phyloP scores from a whole-genome alignment of 768 basidiomycete species.

The Amanita jacksonii region DNA sequence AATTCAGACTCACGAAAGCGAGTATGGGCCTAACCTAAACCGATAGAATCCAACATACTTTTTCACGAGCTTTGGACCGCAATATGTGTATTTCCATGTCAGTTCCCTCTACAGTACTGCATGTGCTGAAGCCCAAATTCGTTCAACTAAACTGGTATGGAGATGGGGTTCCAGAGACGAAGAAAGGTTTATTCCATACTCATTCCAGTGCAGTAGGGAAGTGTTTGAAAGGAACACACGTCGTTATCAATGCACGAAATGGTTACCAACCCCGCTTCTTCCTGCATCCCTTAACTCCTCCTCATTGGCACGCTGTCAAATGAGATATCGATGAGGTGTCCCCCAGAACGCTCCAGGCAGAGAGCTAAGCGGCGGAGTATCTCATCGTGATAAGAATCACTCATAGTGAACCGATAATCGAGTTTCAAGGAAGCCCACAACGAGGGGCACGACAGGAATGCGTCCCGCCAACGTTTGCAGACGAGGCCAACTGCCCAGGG shows the following conservation, averaged over 20 bases:
- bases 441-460: no score
- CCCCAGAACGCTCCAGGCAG: no score
- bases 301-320: no score
- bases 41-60: slow-evolving; percentile 86
- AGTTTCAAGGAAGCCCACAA: no score
- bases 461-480: no score
- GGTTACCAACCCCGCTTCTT: slow-evolving; percentile 27
- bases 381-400: no score
- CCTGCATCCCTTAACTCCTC: no score
- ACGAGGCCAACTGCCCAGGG: no score
- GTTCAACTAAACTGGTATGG: slow-evolving; percentile 98
- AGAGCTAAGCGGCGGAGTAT: no score
- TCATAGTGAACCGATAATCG: no score
- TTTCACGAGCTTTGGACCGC: slow-evolving; percentile 75
- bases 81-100: slow-evolving; percentile 42
- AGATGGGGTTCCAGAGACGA: slow-evolving; percentile 86
- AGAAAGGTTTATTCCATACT: slow-evolving; percentile 89
- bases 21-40: slow-evolving; percentile 8
- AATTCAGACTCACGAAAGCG: slow-evolving; percentile 8
- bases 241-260: slow-evolving; percentile 78
- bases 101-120: background rate
- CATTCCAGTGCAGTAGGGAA: slow-evolving; percentile 74
- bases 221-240: slow-evolving; percentile 78
- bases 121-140: slow-evolving; percentile 72
- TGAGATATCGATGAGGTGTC: no score